Evolutionary conservation across 1,284 basidiomycete genomes (phyloP).

Genomic region (Melampsora americana): DNA sequence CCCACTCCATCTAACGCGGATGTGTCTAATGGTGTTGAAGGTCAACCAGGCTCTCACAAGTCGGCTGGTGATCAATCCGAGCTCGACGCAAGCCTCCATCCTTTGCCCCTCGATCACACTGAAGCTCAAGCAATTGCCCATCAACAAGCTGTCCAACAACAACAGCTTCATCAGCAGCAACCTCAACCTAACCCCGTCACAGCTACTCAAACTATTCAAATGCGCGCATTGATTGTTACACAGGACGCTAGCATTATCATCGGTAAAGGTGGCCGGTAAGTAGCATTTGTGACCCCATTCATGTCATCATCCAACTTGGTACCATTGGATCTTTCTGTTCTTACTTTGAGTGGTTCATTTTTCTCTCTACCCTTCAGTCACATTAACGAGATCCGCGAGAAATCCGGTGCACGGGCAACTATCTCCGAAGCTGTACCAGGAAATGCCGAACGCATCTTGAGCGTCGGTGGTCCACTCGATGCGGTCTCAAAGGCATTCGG

Average conservation of each 20-base stretch:
- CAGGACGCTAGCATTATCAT: slow-evolving; percentile 99
- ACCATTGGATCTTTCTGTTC: no score
- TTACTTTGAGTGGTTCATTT: not conserved
- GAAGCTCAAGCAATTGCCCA: slow-evolving; percentile 14
- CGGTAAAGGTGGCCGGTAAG: slow-evolving; percentile 71
- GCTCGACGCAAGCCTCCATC: not conserved
- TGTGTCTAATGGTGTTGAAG: slow-evolving; percentile 2
- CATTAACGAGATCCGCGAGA: slow-evolving; percentile 97
- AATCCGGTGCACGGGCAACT: slow-evolving; percentile 89
- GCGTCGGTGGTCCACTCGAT: slow-evolving; percentile 94
- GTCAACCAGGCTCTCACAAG: not conserved
- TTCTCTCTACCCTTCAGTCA: slow-evolving; percentile 60
- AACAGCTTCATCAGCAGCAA: slow-evolving; percentile 24
- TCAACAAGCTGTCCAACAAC: slow-evolving; percentile 3
- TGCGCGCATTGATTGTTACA: slow-evolving; percentile 77
- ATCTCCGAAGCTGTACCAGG: slow-evolving; percentile 95
- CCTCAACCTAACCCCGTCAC: slow-evolving; percentile 16
- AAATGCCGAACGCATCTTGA: slow-evolving; percentile 95
- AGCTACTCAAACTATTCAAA: slow-evolving; percentile 49
- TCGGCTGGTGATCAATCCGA: slow-evolving; percentile 9
- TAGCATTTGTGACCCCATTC: not conserved
- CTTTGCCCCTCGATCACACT: slow-evolving; percentile 2
- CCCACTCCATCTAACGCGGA: not conserved
- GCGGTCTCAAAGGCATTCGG: slow-evolving; percentile 99
- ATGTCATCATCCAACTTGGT: not conserved